Evolutionary conservation across 1,284 basidiomycete species (phyloP), one percentile per base, ranked within the genome.

Genomic region (Porodaedalea pini): DNA sequence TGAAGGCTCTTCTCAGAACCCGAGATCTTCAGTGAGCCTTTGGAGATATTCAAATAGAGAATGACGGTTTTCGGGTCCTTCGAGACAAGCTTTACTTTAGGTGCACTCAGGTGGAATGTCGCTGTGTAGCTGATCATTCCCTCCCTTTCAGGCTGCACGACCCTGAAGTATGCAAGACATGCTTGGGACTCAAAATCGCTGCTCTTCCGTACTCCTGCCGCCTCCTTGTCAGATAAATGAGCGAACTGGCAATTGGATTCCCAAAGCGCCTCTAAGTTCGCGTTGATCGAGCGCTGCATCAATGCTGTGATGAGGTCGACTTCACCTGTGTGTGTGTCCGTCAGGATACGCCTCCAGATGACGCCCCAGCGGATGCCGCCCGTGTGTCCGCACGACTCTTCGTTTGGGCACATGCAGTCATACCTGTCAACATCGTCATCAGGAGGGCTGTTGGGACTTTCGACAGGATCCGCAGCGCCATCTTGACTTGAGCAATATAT

Each of bases 241-340:
- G 23, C 15, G n/a, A 15, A 27, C n/a, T 48, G 51, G 17, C 21
- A 34, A 10, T 19, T 15, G 3, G 50, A 32, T 5, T 41, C 51
- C 61, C 63, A 67, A 17, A 67, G 55, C 4, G 59, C 47, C 31
- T 61, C 45, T 64, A 69, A 69, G 49, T 66, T 61, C 4, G 58
- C 61, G 58, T 69, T 69, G 62, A 71, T 63, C 2, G 69, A 65
- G 2, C 61, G 58, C 50, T 71, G 67, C 2, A 70, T 68, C 45
- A 72, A 59, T 0, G 69, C 68, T 36, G 60, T 62, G 60, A 71
- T 61, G 52, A 68, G 63, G 61, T 72, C 71, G 64, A 68, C 71
- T 51, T 67, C 68, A 25, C 31, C 31, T 23, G 56, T 40, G 29
- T 41, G 23, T 15, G 56, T 56, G 2, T 43, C 17, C 4, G 29